These are phyloP conservation scores for Glycine tomentella DNA, from an alignment of 306 rosid genomes.

Conservation along the genomic window DNA sequence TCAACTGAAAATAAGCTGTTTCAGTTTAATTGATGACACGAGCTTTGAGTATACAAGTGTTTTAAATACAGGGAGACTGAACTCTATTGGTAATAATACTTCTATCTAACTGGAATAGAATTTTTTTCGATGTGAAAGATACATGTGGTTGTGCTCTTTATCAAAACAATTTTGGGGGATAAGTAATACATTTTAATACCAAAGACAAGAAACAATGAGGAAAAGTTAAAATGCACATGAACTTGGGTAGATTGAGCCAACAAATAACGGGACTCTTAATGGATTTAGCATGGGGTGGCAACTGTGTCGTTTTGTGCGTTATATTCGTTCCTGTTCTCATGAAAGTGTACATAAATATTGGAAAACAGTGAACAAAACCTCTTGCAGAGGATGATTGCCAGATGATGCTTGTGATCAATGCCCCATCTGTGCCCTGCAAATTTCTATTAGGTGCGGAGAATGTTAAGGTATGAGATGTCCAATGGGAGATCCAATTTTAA, in stretches of 20 bases:
- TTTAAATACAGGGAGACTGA: too few species aligned
- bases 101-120: too few species aligned
- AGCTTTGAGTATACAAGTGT: too few species aligned
- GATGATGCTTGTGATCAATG: neutral
- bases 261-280: neutral
- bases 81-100: too few species aligned
- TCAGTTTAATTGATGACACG: too few species aligned
- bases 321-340: neutral
- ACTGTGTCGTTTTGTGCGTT: constrained; percentile 22
- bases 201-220: neutral
- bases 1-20: too few species aligned
- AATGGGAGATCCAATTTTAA: neutral
- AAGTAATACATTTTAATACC: neutral
- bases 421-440: neutral
- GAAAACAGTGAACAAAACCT: neutral
- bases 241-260: neutral
- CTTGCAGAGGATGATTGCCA: neutral
- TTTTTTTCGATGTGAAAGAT: too few species aligned
- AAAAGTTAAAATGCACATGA: constrained; percentile 21
- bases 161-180: neutral
- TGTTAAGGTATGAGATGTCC: neutral
- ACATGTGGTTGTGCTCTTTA: too few species aligned
- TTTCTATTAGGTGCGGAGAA: neutral
- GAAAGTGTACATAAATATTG: neutral
- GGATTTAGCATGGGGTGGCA: constrained; percentile 16